Evolutionary conservation across 345 rosid species (phyloP).

Genomic region (Salix viminalis): DNA sequence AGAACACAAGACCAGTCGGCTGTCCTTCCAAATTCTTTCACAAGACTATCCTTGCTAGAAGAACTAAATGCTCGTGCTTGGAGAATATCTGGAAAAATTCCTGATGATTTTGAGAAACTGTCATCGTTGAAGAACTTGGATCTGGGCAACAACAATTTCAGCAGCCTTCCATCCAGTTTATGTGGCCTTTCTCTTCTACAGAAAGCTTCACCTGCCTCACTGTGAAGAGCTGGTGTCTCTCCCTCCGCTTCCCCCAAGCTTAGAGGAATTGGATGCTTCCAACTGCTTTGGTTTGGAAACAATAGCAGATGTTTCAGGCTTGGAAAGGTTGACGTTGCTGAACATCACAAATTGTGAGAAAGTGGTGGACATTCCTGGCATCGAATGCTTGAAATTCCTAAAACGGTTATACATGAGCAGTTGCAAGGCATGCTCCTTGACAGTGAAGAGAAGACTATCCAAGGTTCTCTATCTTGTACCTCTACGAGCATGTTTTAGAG

Average conservation of each 20-base stretch:
- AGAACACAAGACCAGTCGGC: background rate
- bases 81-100: constrained; percentile 38
- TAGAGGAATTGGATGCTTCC: constrained; percentile 28
- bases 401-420: constrained; percentile 36
- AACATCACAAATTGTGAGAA: constrained; percentile 44
- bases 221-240: constrained; percentile 39
- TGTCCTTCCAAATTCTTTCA: constrained; percentile 38
- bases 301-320: constrained; percentile 33
- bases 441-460: constrained; percentile 35
- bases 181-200: constrained; percentile 37
- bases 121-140: constrained; percentile 30
- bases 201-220: constrained; percentile 24
- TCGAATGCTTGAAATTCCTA: constrained; percentile 37
- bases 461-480: constrained; percentile 26
- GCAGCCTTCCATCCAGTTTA: constrained; percentile 48
- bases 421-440: constrained; percentile 31
- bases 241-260: constrained; percentile 48
- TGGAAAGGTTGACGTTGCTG: constrained; percentile 17
- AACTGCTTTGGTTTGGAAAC: constrained; percentile 39
- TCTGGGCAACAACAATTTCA: constrained; percentile 35
- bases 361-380: constrained; percentile 41
- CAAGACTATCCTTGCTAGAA: constrained; percentile 30
- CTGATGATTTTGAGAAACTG: constrained; percentile 48
- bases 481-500: background rate
- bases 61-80: constrained; percentile 46